phyloP scores from a whole-genome alignment of 192 early-diverging fungal species.

The Gonapodya prolifera region DNA sequence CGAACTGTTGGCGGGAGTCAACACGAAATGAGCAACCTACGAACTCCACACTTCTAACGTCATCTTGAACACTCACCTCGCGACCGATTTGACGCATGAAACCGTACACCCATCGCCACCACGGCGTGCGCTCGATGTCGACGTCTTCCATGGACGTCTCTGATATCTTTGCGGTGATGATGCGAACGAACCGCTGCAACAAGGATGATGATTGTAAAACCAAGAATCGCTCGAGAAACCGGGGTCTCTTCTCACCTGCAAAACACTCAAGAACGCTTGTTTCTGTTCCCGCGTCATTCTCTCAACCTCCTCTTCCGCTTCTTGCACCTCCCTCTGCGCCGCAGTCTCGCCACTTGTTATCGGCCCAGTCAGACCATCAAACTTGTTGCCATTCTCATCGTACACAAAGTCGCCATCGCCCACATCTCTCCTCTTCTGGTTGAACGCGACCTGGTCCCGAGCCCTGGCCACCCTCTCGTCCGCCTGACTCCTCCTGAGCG shows the following conservation, averaged over 20 bases:
- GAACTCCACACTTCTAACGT: not conserved
- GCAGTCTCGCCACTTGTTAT: too few species aligned
- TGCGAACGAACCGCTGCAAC: not conserved
- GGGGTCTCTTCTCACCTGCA: constrained; percentile 10
- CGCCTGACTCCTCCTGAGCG: too few species aligned
- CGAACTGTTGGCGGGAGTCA: not conserved
- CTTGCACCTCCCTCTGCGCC: not conserved
- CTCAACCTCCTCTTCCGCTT: constrained; percentile 14
- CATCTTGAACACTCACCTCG: constrained; percentile 32
- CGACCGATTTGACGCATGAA: constrained; percentile 48
- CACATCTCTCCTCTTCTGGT: not conserved
- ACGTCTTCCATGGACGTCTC: not conserved
- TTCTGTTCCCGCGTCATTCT: constrained; percentile 36
- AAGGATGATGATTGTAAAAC: constrained; percentile 2
- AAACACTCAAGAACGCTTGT: constrained; percentile 16
- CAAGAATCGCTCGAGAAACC: constrained; percentile 16
- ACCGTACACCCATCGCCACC: constrained; percentile 50
- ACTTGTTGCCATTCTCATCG: not conserved
- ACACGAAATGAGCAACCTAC: not conserved
- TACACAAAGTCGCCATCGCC: not conserved
- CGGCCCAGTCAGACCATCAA: too few species aligned
- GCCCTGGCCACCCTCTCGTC: too few species aligned
- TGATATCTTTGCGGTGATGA: not conserved
- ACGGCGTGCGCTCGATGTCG: constrained; percentile 13
- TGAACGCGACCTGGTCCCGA: too few species aligned